phyloP scores from a whole-genome alignment of 2,329 filamentous ascomycete species.

The Beauveria rudraprayagi region DNA sequence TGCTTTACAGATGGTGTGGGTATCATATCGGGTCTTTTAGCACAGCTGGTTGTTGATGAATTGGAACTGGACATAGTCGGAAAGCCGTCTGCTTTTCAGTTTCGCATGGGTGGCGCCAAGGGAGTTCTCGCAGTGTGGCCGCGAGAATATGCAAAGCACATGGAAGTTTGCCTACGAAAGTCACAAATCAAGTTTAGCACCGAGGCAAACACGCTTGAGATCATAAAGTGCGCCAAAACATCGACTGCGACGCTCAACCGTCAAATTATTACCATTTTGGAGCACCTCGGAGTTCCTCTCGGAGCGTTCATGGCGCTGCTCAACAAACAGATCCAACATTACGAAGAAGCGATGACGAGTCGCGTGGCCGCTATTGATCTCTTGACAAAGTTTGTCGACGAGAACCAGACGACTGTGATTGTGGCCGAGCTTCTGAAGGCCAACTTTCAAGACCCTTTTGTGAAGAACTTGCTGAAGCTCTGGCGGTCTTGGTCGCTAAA shows the following conservation, averaged over 20 bases:
- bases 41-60: constrained; percentile 63
- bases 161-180: constrained; percentile 67
- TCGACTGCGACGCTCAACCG: constrained; percentile 77
- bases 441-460: constrained; percentile 84
- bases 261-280: constrained; percentile 82
- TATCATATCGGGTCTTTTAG: constrained; percentile 75
- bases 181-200: constrained; percentile 85
- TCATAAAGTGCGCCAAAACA: constrained; percentile 72
- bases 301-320: constrained; percentile 61
- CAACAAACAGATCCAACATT: constrained; percentile 55
- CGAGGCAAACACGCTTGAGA: constrained; percentile 65
- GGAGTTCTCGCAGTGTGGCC: constrained; percentile 75
- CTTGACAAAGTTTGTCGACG: constrained; percentile 70
- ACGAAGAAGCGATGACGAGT: constrained; percentile 62
- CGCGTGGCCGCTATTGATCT: constrained; percentile 56
- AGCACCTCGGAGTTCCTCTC: constrained; percentile 63
- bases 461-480: constrained; percentile 67
- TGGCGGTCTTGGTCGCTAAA: constrained; percentile 91
- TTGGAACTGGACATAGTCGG: constrained; percentile 51
- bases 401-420: constrained; percentile 69
- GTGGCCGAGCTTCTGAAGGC: constrained; percentile 70
- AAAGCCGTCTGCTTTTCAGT: constrained; percentile 78
- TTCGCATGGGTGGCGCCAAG: constrained; percentile 87
- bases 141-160: constrained; percentile 44
- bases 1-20: constrained; percentile 90